Evolutionary conservation across 805 yeast genomes (phyloP).

Genomic region (Kuraishia borneana): DNA sequence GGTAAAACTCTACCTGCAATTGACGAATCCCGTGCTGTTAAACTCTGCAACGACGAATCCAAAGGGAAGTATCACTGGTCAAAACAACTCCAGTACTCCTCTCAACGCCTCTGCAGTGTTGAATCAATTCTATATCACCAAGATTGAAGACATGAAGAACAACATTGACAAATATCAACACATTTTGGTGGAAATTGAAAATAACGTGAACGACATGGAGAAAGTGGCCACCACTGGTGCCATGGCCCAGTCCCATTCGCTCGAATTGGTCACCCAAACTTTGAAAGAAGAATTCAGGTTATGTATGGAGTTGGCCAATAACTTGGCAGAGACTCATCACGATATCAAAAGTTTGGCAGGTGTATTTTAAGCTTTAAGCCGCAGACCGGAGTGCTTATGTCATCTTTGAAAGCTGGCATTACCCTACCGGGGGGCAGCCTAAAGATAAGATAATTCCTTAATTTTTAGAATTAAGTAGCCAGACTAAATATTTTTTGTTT

Average conservation of each 20-base stretch:
- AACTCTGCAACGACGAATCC: constrained; percentile 17
- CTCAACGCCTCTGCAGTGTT: constrained; percentile 39
- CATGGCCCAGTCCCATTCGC: constrained; percentile 16
- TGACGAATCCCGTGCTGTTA: constrained; percentile 21
- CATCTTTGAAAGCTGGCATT: not conserved
- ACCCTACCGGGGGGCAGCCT: not conserved
- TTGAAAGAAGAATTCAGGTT: constrained; percentile 53
- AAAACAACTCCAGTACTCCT: constrained; percentile 41
- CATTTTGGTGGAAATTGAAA: constrained; percentile 44
- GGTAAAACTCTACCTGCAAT: constrained; percentile 21
- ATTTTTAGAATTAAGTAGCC: constrained; percentile 1
- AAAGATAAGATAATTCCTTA: not conserved
- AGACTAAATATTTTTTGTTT: no score
- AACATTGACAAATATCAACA: constrained; percentile 38
- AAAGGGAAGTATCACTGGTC: constrained; percentile 27
- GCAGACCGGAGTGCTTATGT: not conserved
- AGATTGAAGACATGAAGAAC: constrained; percentile 26
- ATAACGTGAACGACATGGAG: constrained; percentile 51
- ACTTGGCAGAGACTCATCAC: constrained; percentile 61
- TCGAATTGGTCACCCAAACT: constrained; percentile 46
- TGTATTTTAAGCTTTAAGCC: not conserved
- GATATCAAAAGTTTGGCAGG: constrained; percentile 21
- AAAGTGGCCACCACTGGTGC: constrained; percentile 30
- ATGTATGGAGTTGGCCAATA: constrained; percentile 67
- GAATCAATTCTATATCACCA: constrained; percentile 38